Evolutionary conservation across 768 basidiomycete genomes (phyloP).

Genomic region (Amanita molliuscula): DNA sequence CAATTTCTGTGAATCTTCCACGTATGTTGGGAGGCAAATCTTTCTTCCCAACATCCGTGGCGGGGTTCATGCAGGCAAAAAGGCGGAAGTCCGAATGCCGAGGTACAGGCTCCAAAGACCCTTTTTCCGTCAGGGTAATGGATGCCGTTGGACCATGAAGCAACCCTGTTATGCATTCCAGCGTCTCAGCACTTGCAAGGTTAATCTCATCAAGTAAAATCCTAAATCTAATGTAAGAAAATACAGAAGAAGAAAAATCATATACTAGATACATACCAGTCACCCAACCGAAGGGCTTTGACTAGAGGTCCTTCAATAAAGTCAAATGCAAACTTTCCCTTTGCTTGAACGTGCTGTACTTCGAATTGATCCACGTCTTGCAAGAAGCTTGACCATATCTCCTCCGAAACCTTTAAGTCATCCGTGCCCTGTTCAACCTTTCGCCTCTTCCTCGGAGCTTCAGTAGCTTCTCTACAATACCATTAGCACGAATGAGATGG

Average conservation of each 20-base stretch:
- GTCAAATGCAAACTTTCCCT: slow-evolving; percentile 85
- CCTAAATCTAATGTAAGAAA: slow-evolving; percentile 34
- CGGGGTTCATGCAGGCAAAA: slow-evolving; percentile 99
- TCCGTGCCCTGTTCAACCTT: slow-evolving; percentile 39
- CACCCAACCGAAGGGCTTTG: slow-evolving; percentile 75
- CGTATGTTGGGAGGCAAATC: slow-evolving; percentile 89
- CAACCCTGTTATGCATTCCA: slow-evolving; percentile 86
- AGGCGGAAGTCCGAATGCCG: slow-evolving; percentile 94
- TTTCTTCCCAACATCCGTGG: slow-evolving; percentile 97
- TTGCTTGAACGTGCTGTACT: slow-evolving; percentile 77
- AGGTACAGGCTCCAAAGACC: slow-evolving; percentile 78
- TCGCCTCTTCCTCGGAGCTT: slow-evolving; percentile 58
- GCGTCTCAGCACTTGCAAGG: slow-evolving; percentile 84
- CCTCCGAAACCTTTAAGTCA: slow-evolving; percentile 28
- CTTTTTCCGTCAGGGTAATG: slow-evolving; percentile 88
- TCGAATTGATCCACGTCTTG: slow-evolving; percentile 72
- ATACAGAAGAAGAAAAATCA: not conserved
- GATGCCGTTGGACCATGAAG: slow-evolving; percentile 81
- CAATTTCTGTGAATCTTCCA: slow-evolving; percentile 89
- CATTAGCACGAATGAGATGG: slow-evolving; percentile 4
- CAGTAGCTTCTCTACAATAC: slow-evolving; percentile 13
- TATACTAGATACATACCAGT: slow-evolving; percentile 56
- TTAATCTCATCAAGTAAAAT: slow-evolving; percentile 95
- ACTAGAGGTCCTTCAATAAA: slow-evolving; percentile 97
- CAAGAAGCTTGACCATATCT: slow-evolving; percentile 60